Evolutionary conservation across 2,329 filamentous ascomycete species (phyloP).

Genomic region (Ophiostoma sp.): DNA sequence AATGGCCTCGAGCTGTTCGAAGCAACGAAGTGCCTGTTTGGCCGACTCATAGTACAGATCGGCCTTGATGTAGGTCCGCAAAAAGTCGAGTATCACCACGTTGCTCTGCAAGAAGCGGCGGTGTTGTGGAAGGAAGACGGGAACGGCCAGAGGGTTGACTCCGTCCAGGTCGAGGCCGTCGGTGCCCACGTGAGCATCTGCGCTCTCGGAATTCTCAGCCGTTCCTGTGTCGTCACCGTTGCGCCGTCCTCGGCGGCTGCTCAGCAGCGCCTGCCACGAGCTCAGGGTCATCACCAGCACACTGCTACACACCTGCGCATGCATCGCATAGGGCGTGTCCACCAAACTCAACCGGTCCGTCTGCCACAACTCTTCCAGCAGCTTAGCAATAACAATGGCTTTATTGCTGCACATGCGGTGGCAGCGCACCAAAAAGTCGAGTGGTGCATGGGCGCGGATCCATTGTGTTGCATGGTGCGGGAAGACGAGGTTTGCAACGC

Average conservation of each 20-base stretch:
- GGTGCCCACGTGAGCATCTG: neutral
- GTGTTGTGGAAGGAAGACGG: neutral
- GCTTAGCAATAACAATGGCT: conserved; percentile 16
- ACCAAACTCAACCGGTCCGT: conserved; percentile 19
- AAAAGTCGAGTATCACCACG: conserved; percentile 19
- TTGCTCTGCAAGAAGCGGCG: conserved; percentile 23
- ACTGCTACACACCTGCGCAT: conserved; percentile 27
- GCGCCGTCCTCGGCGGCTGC: neutral
- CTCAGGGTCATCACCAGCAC: conserved; percentile 25
- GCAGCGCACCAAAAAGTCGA: conserved; percentile 20
- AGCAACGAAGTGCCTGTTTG: conserved; percentile 17
- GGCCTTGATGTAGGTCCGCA: conserved; percentile 24
- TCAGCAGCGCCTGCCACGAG: conserved; percentile 25
- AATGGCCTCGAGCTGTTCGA: conserved; percentile 20
- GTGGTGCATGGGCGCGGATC: conserved; percentile 25
- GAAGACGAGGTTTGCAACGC: conserved; percentile 27
- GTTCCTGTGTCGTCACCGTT: neutral
- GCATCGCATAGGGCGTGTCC: conserved; percentile 26
- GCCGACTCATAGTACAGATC: conserved; percentile 27
- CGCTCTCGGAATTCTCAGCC: no score
- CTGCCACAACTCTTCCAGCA: conserved; percentile 22
- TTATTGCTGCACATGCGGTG: conserved; percentile 25
- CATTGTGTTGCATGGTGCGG: conserved; percentile 26
- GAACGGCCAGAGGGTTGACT: neutral
- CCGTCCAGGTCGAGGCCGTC: neutral